Percentiles rank a stretch among this genome's conserved stretches.
These are phyloP conservation scores for Fusarium vanettenii DNA, from an alignment of 2,329 filamentous ascomycete species.

Conservation along the genomic window DNA sequence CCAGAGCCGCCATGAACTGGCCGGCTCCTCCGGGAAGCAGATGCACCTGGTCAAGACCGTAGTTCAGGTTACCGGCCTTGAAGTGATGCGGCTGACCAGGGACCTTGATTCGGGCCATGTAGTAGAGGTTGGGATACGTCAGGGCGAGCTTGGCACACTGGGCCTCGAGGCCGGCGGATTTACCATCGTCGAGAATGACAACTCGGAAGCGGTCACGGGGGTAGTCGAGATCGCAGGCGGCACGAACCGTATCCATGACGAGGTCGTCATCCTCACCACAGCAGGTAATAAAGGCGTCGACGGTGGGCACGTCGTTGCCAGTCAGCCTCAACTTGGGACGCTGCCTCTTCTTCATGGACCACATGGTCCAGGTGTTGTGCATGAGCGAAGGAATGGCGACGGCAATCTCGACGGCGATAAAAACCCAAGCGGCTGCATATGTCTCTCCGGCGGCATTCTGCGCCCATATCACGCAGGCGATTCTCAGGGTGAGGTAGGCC, in stretches of 20 bases:
- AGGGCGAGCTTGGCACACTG: constrained; percentile 52
- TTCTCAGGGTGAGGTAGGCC: constrained; percentile 62
- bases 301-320: constrained; percentile 61
- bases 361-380: constrained; percentile 69
- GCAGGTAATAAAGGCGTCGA: constrained; percentile 68
- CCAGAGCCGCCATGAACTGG: constrained; percentile 71
- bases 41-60: constrained; percentile 63
- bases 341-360: constrained; percentile 64
- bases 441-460: constrained; percentile 54
- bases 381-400: constrained; percentile 65
- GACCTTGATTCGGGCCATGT: constrained; percentile 63
- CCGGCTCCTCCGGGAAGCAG: constrained; percentile 65
- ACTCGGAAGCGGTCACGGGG: constrained; percentile 64
- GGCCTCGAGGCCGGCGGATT: constrained; percentile 55
- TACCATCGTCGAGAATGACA: constrained; percentile 66
- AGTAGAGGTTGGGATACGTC: constrained; percentile 62
- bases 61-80: constrained; percentile 74
- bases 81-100: constrained; percentile 65
- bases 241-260: constrained; percentile 67
- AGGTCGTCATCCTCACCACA: constrained; percentile 68
- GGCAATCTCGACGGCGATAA: constrained; percentile 66
- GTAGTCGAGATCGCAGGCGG: constrained; percentile 66
- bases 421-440: constrained; percentile 66
- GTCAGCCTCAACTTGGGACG: constrained; percentile 65
- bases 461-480: constrained; percentile 64